A percentile compares a stretch with the other conserved stretches of the same genome.
Evolutionary conservation across 495 filamentous ascomycete species (phyloP).

Genomic region (Neurospora intermedia): DNA sequence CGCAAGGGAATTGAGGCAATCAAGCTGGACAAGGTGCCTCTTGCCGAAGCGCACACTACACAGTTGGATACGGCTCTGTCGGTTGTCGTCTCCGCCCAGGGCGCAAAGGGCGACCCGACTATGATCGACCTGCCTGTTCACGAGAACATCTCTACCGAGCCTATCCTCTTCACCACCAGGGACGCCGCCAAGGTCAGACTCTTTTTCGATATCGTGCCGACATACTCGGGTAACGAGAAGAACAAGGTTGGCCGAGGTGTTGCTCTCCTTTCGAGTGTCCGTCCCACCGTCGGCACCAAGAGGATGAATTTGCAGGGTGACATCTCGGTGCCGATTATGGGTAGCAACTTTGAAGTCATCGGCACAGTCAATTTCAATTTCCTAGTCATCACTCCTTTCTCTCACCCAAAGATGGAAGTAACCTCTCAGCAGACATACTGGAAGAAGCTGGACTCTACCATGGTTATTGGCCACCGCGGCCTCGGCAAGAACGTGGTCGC

Average conservation of each 20-base stretch:
- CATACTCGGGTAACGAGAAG: slow-evolving; percentile 83
- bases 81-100: slow-evolving; percentile 79
- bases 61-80: slow-evolving; percentile 91
- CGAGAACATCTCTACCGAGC: slow-evolving; percentile 86
- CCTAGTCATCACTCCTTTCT: slow-evolving; percentile 86
- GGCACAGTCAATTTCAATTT: slow-evolving; percentile 96
- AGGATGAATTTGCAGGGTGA: slow-evolving; percentile 88
- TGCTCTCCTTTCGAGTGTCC: slow-evolving; percentile 76
- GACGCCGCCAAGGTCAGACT: slow-evolving; percentile 77
- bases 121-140: slow-evolving; percentile 88
- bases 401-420: slow-evolving; percentile 85
- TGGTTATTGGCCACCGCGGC: slow-evolving; percentile 91
- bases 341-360: slow-evolving; percentile 77
- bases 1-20: slow-evolving; percentile 72
- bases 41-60: slow-evolving; percentile 78
- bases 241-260: slow-evolving; percentile 86
- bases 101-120: slow-evolving; percentile 75
- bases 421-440: slow-evolving; percentile 88
- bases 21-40: slow-evolving; percentile 77
- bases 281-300: slow-evolving; percentile 61
- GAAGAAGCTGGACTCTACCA: slow-evolving; percentile 59
- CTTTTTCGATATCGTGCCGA: slow-evolving; percentile 93
- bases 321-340: slow-evolving; percentile 79
- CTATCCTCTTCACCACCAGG: slow-evolving; percentile 72
- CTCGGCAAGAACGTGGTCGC: slow-evolving; percentile 82